Percentiles rank a stretch among this genome's conserved stretches.
phyloP scores from a whole-genome alignment of 345 rosid genomes.

The Mercurialis annua region DNA sequence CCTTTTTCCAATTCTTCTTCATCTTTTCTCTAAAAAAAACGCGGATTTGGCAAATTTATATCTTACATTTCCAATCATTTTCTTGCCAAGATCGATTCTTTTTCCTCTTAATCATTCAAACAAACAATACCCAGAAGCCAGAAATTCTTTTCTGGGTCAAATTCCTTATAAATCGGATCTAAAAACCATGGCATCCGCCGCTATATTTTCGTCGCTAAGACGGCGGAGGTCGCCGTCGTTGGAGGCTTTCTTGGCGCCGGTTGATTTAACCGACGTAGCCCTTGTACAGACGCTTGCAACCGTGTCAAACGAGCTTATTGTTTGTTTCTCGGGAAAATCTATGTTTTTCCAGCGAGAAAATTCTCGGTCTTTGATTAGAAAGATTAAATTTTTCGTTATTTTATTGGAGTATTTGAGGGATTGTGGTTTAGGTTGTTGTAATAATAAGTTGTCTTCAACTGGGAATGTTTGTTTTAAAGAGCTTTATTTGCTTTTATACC shows the following conservation, averaged over 20 bases:
- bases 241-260: slow-evolving; percentile 79
- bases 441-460: slow-evolving; percentile 39
- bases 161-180: slow-evolving; percentile 1
- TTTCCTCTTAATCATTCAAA: slow-evolving; percentile 6
- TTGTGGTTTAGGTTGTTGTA: slow-evolving; percentile 22
- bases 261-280: slow-evolving; percentile 64
- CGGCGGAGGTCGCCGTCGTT: slow-evolving; percentile 73
- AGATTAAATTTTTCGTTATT: slow-evolving; percentile 59
- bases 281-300: slow-evolving; percentile 65
- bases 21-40: background rate
- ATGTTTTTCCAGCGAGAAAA: slow-evolving; percentile 66
- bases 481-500: slow-evolving; percentile 75
- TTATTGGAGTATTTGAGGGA: slow-evolving; percentile 63
- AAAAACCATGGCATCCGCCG: slow-evolving; percentile 70
- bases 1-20: background rate
- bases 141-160: slow-evolving; percentile 9
- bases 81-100: background rate
- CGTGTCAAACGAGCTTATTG: slow-evolving; percentile 56
- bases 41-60: slow-evolving; percentile 6
- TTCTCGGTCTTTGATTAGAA: slow-evolving; percentile 70
- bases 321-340: slow-evolving; percentile 37
- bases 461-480: slow-evolving; percentile 78
- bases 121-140: background rate
- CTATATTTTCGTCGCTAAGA: slow-evolving; percentile 77
- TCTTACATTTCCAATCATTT: slow-evolving; percentile 3